Percentiles rank a stretch among this genome's conserved stretches.
Conservation (phyloP, 257 asterid species). For the Solanum piurae region DNA sequence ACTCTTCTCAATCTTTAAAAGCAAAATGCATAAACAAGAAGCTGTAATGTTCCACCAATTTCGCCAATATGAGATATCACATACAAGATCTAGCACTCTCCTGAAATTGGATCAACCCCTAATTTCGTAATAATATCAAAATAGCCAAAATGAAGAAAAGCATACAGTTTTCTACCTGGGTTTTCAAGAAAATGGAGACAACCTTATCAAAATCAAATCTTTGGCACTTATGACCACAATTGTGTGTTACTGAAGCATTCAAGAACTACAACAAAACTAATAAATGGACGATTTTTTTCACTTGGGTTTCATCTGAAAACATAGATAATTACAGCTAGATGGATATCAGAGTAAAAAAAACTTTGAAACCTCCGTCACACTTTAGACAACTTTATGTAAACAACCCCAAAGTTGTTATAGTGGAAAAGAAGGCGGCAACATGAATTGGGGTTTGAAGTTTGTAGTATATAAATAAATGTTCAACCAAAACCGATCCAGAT, state of each 20-base stretch:
- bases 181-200: background rate
- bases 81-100: background rate
- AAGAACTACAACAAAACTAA: background rate
- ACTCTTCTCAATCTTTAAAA: conserved; percentile 13
- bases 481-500: background rate
- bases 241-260: background rate
- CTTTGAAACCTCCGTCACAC: conserved; percentile 26
- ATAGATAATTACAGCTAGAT: background rate
- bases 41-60: background rate
- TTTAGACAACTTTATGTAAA: conserved; percentile 6
- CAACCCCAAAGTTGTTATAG: conserved; percentile 9
- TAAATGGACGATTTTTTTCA: background rate
- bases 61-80: background rate
- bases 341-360: background rate
- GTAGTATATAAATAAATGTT: background rate
- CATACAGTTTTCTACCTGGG: background rate
- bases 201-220: background rate
- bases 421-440: background rate
- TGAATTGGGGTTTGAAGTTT: background rate
- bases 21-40: background rate
- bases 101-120: background rate
- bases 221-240: background rate
- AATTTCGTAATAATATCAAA: background rate
- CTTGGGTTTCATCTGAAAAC: conserved; percentile 14
- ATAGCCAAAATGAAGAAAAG: background rate